Conservation (phyloP, 169 alveolate genomes). For the Plasmodium relictum region DNA sequence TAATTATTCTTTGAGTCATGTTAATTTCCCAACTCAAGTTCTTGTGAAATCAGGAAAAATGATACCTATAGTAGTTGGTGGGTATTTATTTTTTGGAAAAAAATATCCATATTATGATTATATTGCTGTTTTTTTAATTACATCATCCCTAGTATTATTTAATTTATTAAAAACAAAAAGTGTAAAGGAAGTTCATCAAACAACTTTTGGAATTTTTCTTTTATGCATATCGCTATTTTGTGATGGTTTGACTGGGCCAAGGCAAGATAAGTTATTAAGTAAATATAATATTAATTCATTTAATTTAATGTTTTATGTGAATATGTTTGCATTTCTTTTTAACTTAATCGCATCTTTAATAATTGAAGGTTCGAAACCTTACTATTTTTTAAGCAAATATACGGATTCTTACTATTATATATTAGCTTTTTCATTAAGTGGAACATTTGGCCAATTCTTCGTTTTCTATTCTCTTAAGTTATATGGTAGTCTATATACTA, state of each 20-base stretch:
- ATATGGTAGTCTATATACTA: conserved; percentile 92
- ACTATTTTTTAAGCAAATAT: conserved; percentile 76
- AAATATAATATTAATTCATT: conserved; percentile 87
- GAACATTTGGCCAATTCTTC: conserved; percentile 92
- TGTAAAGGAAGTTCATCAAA: conserved; percentile 78
- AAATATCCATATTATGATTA: conserved; percentile 93
- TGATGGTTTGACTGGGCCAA: conserved; percentile 93
- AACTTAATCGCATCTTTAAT: conserved; percentile 80
- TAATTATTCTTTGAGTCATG: conserved; percentile 88
- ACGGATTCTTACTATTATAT: conserved; percentile 79
- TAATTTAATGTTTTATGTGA: conserved; percentile 88
- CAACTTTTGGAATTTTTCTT: conserved; percentile 87
- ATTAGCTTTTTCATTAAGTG: conserved; percentile 86
- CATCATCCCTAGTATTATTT: conserved; percentile 88
- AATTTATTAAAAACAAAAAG: conserved; percentile 84
- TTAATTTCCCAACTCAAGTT: conserved; percentile 93
- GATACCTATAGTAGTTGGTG: conserved; percentile 94
- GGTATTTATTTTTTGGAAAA: conserved; percentile 88
- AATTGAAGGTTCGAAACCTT: conserved; percentile 89
- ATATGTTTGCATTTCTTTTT: conserved; percentile 85
- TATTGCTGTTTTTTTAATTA: conserved; percentile 88
- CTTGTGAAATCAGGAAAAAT: conserved; percentile 92
- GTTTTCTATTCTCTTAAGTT: conserved; percentile 88
- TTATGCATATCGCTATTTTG: conserved; percentile 89
- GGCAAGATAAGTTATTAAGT: conserved; percentile 90